Percentiles rank a stretch among this genome's conserved stretches.
Conservation (phyloP, 2,329 filamentous ascomycete genomes). For the Colletotrichum endophyticum region DNA sequence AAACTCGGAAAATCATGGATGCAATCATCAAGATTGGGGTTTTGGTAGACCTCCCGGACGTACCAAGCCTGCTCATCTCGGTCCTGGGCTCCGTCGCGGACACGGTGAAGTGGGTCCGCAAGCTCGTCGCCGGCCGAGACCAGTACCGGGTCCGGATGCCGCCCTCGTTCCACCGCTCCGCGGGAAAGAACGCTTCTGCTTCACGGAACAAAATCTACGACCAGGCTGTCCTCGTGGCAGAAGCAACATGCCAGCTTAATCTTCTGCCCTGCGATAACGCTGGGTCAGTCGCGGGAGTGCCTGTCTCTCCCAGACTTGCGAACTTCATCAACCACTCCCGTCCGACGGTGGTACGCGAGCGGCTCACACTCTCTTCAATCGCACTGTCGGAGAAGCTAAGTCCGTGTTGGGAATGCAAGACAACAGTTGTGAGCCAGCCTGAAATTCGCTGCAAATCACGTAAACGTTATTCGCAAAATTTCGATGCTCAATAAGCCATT, state of each 20-base stretch:
- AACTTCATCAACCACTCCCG: neutral
- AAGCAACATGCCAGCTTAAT: neutral
- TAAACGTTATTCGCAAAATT: neutral
- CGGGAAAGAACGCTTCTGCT: neutral
- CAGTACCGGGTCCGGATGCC: neutral
- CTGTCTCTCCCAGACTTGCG: accelerated
- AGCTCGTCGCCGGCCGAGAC: neutral
- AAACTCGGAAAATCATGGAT: neutral
- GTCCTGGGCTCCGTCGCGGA: neutral
- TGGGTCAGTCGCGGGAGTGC: accelerated
- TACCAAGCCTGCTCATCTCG: neutral
- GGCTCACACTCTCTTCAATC: neutral
- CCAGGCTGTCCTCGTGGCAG: neutral
- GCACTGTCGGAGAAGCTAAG: accelerated
- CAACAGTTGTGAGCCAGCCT: neutral
- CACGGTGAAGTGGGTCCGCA: neutral
- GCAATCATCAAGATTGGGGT: neutral
- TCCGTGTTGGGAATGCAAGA: neutral
- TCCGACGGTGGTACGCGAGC: neutral
- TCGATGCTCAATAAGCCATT: neutral
- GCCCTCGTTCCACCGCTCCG: neutral
- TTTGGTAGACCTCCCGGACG: neutral
- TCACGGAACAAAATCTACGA: neutral
- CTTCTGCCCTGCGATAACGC: neutral
- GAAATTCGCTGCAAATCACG: neutral